phyloP scores from a whole-genome alignment of 2,329 filamentous ascomycete genomes.

The Alternaria gaisen region DNA sequence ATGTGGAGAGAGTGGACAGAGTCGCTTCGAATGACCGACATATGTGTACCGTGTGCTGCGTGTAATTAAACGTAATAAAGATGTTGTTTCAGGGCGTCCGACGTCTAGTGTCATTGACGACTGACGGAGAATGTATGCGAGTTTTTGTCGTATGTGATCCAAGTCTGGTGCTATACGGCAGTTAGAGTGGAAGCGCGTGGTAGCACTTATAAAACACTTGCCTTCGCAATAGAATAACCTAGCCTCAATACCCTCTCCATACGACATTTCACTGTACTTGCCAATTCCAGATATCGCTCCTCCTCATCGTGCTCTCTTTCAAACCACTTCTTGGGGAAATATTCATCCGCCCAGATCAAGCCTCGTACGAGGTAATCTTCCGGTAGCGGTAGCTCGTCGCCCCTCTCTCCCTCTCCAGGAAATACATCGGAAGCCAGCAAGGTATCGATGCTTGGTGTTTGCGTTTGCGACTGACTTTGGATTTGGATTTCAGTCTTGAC shows the following conservation, averaged over 20 bases:
- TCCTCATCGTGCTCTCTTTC: conserved; percentile 71
- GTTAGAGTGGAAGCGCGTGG: conserved; percentile 19
- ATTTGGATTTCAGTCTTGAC: conserved; percentile 47
- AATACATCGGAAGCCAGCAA: conserved; percentile 52
- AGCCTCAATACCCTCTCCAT: conserved; percentile 69
- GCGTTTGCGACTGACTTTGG: conserved; percentile 8
- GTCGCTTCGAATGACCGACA: neutral
- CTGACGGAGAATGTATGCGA: conserved; percentile 41
- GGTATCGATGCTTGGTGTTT: conserved; percentile 43
- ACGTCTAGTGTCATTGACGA: neutral
- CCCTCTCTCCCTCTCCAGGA: conserved; percentile 51
- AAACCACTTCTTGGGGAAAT: conserved; percentile 70
- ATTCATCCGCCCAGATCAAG: conserved; percentile 66
- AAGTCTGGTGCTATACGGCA: conserved; percentile 33
- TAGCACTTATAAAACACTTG: conserved; percentile 22
- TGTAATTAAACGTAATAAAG: neutral
- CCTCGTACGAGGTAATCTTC: conserved; percentile 76
- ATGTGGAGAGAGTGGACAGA: neutral
- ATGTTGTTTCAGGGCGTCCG: neutral
- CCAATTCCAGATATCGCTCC: conserved; percentile 69
- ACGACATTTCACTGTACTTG: conserved; percentile 66
- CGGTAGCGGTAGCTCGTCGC: conserved; percentile 65
- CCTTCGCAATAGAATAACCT: conserved; percentile 56
- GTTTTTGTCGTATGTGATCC: conserved; percentile 40
- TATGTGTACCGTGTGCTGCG: neutral